Base-by-base conservation (phyloP, 106 monocot species). In the Cymbidium sinense region DNA sequence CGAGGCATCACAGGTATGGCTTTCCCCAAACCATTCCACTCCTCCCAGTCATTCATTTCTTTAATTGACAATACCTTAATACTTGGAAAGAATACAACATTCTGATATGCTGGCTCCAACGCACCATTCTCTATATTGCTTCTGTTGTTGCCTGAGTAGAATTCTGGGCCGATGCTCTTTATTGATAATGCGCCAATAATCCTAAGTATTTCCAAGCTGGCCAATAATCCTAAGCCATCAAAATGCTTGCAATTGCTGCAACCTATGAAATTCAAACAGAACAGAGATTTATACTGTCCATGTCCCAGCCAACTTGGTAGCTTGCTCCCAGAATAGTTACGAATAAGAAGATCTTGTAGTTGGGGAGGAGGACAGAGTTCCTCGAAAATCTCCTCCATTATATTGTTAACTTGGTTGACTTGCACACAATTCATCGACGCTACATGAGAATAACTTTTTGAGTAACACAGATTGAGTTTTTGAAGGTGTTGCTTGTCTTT, bases 251-350 rank as follows among this genome's bases (percentile, higher is more conserved):
- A 70, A 35, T 33, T 15, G 34, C 33, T 70, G 10, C 70, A 70
- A 34, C 4, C 4, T 34, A 10, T 70, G 10, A 33, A 34, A 19
- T 29, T 13, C 70, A 74, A 74, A 8, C 10, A 7, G 3, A n/a
- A 12, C 10, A 20, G 37, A 71, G 1, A 35, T 20, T 10, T 5
- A 23, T 12, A 37, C 19, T 23, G 29, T 1, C 3, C 10, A n/a
- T 7, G 2, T n/a, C n/a, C 23, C 28, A 75, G 43, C 79, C 84
- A 84, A 18, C 43, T 84, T 15, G 79, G 84, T 19, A 76, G 76
- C 5, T 41, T 30, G 11, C 12, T 5, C 28, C 84, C 84, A 31
- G 27, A 84, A 76, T 47, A 84, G 11, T 74, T 75, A 5, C 55
- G 15, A 15, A 84, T 69, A 5, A 11, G 9, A 17, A 84, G 75